These are phyloP conservation scores for Phoma sp. DNA, from an alignment of 2,329 filamentous ascomycete genomes.

Conservation along the genomic window DNA sequence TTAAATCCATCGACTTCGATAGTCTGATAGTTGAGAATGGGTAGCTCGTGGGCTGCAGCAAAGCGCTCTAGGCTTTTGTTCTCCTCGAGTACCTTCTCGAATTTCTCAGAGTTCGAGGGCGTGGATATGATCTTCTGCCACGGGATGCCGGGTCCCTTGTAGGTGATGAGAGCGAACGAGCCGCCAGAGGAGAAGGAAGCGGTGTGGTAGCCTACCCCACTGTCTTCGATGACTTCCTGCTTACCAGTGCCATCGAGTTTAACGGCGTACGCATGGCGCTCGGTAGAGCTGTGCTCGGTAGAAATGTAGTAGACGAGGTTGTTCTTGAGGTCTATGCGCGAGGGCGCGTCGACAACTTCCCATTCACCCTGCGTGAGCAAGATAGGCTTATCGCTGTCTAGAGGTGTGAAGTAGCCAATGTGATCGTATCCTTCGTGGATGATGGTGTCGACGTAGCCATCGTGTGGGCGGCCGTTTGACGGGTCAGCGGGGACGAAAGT, in stretches of 20 bases:
- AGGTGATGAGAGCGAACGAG: conserved; percentile 83
- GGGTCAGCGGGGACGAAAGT: conserved; percentile 86
- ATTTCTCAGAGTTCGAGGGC: conserved; percentile 69
- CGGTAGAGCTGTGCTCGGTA: conserved; percentile 85
- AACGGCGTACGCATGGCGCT: conserved; percentile 91
- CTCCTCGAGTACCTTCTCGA: conserved; percentile 77
- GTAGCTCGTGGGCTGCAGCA: conserved; percentile 79
- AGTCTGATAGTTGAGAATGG: conserved; percentile 81
- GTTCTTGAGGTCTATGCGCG: conserved; percentile 81
- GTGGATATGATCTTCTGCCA: conserved; percentile 92
- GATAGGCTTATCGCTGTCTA: conserved; percentile 81
- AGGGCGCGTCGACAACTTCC: conserved; percentile 89
- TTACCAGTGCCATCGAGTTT: conserved; percentile 80
- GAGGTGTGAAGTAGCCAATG: conserved; percentile 87
- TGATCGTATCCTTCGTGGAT: conserved; percentile 89
- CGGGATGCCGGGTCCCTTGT: conserved; percentile 83
- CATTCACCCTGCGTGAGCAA: conserved; percentile 88
- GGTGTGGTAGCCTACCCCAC: conserved; percentile 77
- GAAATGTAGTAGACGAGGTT: conserved; percentile 91
- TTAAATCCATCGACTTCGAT: conserved; percentile 83
- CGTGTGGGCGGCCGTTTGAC: conserved; percentile 74
- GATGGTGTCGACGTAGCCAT: conserved; percentile 93
- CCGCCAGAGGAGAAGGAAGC: conserved; percentile 84
- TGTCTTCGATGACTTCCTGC: conserved; percentile 75
- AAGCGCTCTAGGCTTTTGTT: conserved; percentile 74